Evolutionary conservation across 2,329 filamentous ascomycete species (phyloP).

Genomic region (Pezicula carpinea): DNA sequence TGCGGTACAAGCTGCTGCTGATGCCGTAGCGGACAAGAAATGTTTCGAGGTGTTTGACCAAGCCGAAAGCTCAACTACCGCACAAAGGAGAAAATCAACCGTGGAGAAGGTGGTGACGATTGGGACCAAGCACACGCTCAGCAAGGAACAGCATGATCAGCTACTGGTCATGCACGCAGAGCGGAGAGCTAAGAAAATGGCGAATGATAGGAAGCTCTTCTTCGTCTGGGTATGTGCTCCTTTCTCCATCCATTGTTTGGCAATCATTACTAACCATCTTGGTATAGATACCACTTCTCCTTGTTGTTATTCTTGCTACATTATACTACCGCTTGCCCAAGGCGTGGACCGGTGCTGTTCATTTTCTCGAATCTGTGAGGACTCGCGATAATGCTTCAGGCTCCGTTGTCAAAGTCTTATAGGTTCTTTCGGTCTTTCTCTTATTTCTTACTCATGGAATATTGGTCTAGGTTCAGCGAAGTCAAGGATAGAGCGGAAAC

Average conservation of each 20-base stretch:
- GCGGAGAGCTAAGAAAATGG: slow-evolving; percentile 54
- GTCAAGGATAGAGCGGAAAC: neutral
- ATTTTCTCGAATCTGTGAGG: slow-evolving; percentile 15
- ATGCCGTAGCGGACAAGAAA: slow-evolving; percentile 54
- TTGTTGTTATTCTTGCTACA: slow-evolving; percentile 44
- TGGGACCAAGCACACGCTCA: slow-evolving; percentile 58
- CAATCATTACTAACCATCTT: slow-evolving; percentile 14
- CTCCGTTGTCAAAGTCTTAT: slow-evolving; percentile 25
- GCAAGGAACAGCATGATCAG: slow-evolving; percentile 60
- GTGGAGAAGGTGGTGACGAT: slow-evolving; percentile 47
- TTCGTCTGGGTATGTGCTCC: slow-evolving; percentile 56
- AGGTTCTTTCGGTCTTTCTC: slow-evolving; percentile 1
- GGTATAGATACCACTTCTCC: slow-evolving; percentile 43
- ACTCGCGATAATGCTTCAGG: slow-evolving; percentile 4
- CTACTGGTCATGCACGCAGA: slow-evolving; percentile 56
- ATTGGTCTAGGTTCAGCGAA: neutral
- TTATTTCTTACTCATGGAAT: neutral
- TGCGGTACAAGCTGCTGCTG: slow-evolving; percentile 52
- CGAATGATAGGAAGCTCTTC: slow-evolving; percentile 62
- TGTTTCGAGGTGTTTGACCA: slow-evolving; percentile 50
- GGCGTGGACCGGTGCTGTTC: slow-evolving; percentile 27
- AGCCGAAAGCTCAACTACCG: slow-evolving; percentile 30
- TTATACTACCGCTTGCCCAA: slow-evolving; percentile 47
- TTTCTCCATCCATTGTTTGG: neutral
- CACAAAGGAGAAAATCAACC: slow-evolving; percentile 31